These are phyloP conservation scores for Fusarium pilosicola DNA, from an alignment of 2,329 filamentous ascomycete genomes.

Conservation along the genomic window DNA sequence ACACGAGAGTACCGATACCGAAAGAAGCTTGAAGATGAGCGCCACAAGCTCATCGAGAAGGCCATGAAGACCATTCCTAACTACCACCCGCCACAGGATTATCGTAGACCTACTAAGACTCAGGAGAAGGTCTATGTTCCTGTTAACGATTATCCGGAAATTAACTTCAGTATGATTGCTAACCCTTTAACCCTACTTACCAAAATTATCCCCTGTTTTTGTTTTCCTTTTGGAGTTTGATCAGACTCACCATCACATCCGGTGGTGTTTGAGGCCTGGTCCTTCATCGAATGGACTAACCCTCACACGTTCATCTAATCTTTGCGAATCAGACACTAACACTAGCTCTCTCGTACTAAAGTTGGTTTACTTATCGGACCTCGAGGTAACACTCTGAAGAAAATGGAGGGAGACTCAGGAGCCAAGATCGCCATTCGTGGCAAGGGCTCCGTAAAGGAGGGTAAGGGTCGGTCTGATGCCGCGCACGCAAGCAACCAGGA, in stretches of 20 bases:
- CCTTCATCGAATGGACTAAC: constrained; percentile 48
- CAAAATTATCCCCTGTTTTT: constrained; percentile 51
- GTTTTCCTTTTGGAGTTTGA: constrained; percentile 57
- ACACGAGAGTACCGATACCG: constrained; percentile 98
- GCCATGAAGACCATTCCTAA: constrained; percentile 99
- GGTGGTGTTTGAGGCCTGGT: constrained; percentile 49
- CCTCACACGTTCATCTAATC: constrained; percentile 49
- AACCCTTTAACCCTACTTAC: constrained; percentile 89
- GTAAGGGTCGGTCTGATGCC: constrained; percentile 97
- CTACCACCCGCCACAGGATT: constrained; percentile 98
- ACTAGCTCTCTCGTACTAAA: constrained; percentile 88
- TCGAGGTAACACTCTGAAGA: constrained; percentile 99
- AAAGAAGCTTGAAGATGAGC: constrained; percentile 97
- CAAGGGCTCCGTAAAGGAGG: constrained; percentile 99
- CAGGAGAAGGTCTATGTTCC: constrained; percentile 99
- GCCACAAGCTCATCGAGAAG: constrained; percentile 98
- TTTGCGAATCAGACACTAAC: constrained; percentile 76
- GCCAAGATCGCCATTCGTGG: constrained; percentile 99
- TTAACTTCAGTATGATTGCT: constrained; percentile 99
- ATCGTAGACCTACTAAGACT: constrained; percentile 98
- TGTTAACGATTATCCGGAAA: constrained; percentile 99
- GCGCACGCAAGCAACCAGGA: constrained; percentile 99
- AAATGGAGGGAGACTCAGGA: constrained; percentile 97
- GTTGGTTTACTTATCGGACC: constrained; percentile 99
- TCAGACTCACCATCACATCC: constrained; percentile 52